A percentile compares a stretch with the other conserved stretches of the same genome.
phyloP scores from a whole-genome alignment of 2,329 filamentous ascomycete genomes.

The Bimuria novae-zelandiae region DNA sequence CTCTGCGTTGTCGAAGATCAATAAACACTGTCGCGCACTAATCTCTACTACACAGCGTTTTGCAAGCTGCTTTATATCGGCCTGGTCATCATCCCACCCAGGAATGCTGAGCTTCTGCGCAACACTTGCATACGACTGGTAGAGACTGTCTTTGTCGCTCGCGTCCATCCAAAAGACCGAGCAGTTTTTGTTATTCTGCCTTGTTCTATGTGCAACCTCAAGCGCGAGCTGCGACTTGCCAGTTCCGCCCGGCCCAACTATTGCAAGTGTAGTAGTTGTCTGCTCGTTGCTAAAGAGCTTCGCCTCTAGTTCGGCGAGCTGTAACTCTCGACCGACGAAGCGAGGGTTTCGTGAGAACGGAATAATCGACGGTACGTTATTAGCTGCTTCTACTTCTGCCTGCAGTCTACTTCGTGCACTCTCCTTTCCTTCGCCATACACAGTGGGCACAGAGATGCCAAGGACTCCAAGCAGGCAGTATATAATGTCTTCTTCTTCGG shows the following conservation, averaged over 20 bases:
- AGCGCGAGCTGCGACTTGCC: slow-evolving; percentile 2
- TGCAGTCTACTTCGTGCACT: not conserved
- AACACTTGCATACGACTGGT: slow-evolving; percentile 40
- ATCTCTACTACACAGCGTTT: slow-evolving; percentile 16
- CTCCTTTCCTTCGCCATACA: not conserved
- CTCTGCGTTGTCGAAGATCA: slow-evolving; percentile 38
- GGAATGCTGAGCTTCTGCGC: slow-evolving; percentile 34
- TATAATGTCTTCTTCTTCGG: slow-evolving; percentile 27
- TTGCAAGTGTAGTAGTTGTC: not conserved
- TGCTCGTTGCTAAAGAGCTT: slow-evolving; percentile 17
- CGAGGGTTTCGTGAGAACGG: slow-evolving; percentile 30
- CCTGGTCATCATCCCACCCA: slow-evolving; percentile 16
- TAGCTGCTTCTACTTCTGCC: not conserved
- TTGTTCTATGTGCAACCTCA: not conserved
- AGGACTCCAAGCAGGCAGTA: slow-evolving; percentile 30
- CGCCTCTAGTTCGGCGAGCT: slow-evolving; percentile 33
- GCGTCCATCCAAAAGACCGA: slow-evolving; percentile 50
- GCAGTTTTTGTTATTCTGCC: not conserved
- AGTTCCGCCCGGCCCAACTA: not conserved
- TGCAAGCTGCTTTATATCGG: slow-evolving; percentile 19
- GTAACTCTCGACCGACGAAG: slow-evolving; percentile 30
- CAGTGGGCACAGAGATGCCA: slow-evolving; percentile 14
- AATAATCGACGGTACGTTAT: slow-evolving; percentile 25
- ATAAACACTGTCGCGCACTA: slow-evolving; percentile 10
- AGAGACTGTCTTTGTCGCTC: slow-evolving; percentile 45